phyloP scores from a whole-genome alignment of 495 filamentous ascomycete species.

The Podospora tetraspora region DNA sequence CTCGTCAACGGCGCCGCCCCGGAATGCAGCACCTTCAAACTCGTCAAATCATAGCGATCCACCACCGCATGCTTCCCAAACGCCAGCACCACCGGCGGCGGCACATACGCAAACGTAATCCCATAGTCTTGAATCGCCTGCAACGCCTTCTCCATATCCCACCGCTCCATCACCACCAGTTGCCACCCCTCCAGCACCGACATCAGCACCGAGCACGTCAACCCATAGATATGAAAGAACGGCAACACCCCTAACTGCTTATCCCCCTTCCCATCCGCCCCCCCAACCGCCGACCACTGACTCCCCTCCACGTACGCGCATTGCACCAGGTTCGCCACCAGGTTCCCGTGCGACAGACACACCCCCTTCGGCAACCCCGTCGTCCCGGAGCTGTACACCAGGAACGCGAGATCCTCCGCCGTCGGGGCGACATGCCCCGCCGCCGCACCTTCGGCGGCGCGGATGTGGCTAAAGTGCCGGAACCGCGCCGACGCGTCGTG shows the following conservation, averaged over 20 bases:
- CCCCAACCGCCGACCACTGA: slow-evolving; percentile 55
- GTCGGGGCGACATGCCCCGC: slow-evolving; percentile 37
- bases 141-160: slow-evolving; percentile 78
- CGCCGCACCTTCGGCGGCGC: slow-evolving; percentile 50
- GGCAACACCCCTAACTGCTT: slow-evolving; percentile 74
- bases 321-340: slow-evolving; percentile 61
- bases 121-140: slow-evolving; percentile 64
- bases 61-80: slow-evolving; percentile 75
- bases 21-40: slow-evolving; percentile 77
- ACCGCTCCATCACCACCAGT: slow-evolving; percentile 73
- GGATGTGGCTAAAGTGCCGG: slow-evolving; percentile 74
- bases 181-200: slow-evolving; percentile 61
- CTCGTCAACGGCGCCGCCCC: slow-evolving; percentile 83
- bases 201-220: slow-evolving; percentile 34
- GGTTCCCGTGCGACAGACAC: slow-evolving; percentile 78
- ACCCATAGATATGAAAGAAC: slow-evolving; percentile 84
- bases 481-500: slow-evolving; percentile 52
- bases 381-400: slow-evolving; percentile 84
- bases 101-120: slow-evolving; percentile 75
- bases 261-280: slow-evolving; percentile 60
- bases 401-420: slow-evolving; percentile 61
- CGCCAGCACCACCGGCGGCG: slow-evolving; percentile 77
- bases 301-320: slow-evolving; percentile 53
- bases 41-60: slow-evolving; percentile 71
- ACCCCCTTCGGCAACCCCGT: slow-evolving; percentile 91